phyloP scores from a whole-genome alignment of 2,329 filamentous ascomycete species.

The Penicillium sp. region DNA sequence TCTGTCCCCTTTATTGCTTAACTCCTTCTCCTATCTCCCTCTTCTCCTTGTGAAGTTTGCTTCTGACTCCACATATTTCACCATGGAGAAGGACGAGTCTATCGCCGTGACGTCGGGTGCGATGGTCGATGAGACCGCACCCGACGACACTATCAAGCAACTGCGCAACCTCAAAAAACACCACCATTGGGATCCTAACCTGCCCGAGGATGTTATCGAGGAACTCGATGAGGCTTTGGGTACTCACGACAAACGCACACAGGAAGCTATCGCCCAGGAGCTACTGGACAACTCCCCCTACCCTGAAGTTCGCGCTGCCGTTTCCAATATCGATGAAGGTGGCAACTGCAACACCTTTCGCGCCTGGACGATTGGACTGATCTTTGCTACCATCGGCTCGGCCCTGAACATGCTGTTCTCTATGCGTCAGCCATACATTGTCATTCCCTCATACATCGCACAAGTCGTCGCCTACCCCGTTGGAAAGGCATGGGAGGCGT shows the following conservation, averaged over 20 bases:
- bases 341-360: constrained; percentile 62
- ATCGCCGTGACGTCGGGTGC: constrained; percentile 21
- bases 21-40: neutral
- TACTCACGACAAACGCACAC: constrained; percentile 54
- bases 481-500: constrained; percentile 39
- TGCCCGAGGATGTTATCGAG: constrained; percentile 60
- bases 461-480: constrained; percentile 60
- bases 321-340: constrained; percentile 62
- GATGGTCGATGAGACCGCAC: constrained; percentile 21
- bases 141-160: constrained; percentile 26
- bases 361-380: constrained; percentile 60
- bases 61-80: neutral
- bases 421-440: constrained; percentile 55
- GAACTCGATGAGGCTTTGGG: constrained; percentile 58
- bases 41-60: neutral
- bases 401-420: constrained; percentile 59
- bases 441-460: constrained; percentile 59
- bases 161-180: constrained; percentile 58
- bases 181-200: constrained; percentile 62
- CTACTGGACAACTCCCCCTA: constrained; percentile 65
- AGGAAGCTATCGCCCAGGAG: constrained; percentile 56
- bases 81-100: constrained; percentile 23
- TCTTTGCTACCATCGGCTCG: constrained; percentile 61
- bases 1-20: neutral
- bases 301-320: constrained; percentile 63